phyloP scores from a whole-genome alignment of 371 early-diverging fungal genomes.

The Circinella minor region DNA sequence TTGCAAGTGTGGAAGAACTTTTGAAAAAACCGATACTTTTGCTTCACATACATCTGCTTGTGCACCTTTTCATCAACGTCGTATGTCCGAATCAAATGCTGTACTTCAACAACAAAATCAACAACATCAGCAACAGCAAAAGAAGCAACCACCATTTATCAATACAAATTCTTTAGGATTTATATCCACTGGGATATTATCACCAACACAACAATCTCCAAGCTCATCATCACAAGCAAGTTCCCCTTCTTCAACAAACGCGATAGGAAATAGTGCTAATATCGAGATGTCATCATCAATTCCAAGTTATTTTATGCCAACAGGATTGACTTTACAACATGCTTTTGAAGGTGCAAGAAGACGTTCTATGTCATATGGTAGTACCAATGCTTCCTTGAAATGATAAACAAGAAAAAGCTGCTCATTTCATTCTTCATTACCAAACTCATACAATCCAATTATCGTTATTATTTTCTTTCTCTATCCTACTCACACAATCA shows the following conservation, averaged over 20 bases:
- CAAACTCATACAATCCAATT: no score
- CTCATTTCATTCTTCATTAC: background rate
- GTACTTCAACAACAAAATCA: constrained; percentile 13
- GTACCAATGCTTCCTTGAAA: constrained; percentile 11
- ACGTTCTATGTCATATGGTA: constrained; percentile 54
- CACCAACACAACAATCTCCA: constrained; percentile 20
- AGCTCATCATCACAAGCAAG: constrained; percentile 25
- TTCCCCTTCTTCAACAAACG: constrained; percentile 16
- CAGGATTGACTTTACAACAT: constrained; percentile 50
- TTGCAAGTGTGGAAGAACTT: constrained; percentile 60
- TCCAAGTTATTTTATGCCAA: constrained; percentile 47
- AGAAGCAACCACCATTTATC: constrained; percentile 21
- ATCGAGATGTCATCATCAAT: constrained; percentile 21
- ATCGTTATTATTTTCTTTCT: no score
- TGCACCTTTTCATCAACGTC: constrained; percentile 53
- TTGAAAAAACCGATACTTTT: constrained; percentile 58
- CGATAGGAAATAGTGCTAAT: background rate
- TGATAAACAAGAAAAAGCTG: background rate
- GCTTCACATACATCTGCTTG: constrained; percentile 53
- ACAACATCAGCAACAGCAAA: constrained; percentile 15
- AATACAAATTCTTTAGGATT: constrained; percentile 28
- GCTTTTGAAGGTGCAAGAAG: constrained; percentile 59
- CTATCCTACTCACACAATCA: background rate
- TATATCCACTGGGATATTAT: constrained; percentile 28
- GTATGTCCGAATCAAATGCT: constrained; percentile 39